Conservation (phyloP, 1,284 basidiomycete genomes). For the Cryptococcus deneoformans region DNA sequence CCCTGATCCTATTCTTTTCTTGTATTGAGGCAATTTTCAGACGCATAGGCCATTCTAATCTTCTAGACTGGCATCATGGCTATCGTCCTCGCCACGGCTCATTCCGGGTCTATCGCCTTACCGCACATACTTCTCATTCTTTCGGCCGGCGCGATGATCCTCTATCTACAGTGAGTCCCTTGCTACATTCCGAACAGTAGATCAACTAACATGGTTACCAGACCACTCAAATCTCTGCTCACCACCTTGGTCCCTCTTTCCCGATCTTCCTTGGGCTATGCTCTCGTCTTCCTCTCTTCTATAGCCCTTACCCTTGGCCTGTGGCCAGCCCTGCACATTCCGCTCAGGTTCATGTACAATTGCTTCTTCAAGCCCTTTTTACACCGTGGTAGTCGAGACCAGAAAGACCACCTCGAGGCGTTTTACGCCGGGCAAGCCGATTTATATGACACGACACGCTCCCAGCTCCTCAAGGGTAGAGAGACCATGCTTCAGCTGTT, state of each 20-base stretch:
- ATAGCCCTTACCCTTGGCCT: slow-evolving; percentile 8
- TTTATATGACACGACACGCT: slow-evolving; percentile 65
- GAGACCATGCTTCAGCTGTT: slow-evolving; percentile 68
- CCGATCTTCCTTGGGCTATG: slow-evolving; percentile 1
- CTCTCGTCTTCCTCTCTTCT: slow-evolving; percentile 11
- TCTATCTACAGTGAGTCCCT: background rate
- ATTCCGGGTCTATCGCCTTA: background rate
- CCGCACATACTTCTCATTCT: background rate
- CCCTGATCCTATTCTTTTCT: slow-evolving; percentile 58
- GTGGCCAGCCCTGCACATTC: slow-evolving; percentile 18
- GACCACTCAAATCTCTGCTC: slow-evolving; percentile 1
- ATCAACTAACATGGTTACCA: background rate
- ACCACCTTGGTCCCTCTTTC: background rate
- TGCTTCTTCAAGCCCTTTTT: slow-evolving; percentile 52
- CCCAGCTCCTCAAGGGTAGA: slow-evolving; percentile 62
- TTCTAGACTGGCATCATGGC: background rate
- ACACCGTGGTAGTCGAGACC: slow-evolving; percentile 19
- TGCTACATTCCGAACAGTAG: background rate
- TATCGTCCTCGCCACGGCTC: background rate
- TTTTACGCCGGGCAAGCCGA: slow-evolving; percentile 70
- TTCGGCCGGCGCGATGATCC: background rate
- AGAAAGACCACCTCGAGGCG: slow-evolving; percentile 48
- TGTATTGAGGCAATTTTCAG: slow-evolving; percentile 44
- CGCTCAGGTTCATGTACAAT: slow-evolving; percentile 47
- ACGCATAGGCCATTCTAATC: slow-evolving; percentile 49